Percentiles rank a stretch among this genome's conserved stretches.
phyloP scores from a whole-genome alignment of 805 yeast genomes.

The Candida silvicultrix region DNA sequence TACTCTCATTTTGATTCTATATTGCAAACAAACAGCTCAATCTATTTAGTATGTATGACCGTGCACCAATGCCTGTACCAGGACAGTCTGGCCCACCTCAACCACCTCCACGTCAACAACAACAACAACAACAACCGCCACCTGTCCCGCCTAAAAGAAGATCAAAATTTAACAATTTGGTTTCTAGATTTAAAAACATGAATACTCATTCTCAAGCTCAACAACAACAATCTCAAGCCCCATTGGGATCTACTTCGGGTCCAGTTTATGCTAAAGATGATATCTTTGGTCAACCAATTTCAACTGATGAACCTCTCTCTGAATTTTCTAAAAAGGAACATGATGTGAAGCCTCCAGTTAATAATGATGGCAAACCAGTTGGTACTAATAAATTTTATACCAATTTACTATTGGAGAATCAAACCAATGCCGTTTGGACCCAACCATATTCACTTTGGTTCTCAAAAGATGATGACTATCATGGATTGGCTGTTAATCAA shows the following conservation, averaged over 20 bases:
- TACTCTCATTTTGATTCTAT: not conserved
- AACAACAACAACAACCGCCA: not conserved
- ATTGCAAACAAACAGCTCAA: constrained; percentile 7
- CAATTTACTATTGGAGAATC: constrained; percentile 61
- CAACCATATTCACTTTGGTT: constrained; percentile 78
- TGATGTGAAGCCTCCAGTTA: constrained; percentile 21
- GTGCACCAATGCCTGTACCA: constrained; percentile 27
- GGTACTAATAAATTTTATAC: constrained; percentile 79
- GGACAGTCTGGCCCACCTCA: not conserved
- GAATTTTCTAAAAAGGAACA: constrained; percentile 29
- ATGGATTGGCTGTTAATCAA: constrained; percentile 67
- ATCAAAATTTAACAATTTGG: constrained; percentile 5
- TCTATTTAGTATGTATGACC: constrained; percentile 17
- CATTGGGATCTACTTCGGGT: not conserved
- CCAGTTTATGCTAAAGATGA: constrained; percentile 16
- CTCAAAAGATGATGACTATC: constrained; percentile 37
- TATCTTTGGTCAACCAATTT: constrained; percentile 36
- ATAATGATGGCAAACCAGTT: constrained; percentile 33
- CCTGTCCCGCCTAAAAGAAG: constrained; percentile 1
- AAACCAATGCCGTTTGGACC: constrained; percentile 69
- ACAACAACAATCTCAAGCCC: constrained; percentile 1
- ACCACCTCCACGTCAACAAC: not conserved
- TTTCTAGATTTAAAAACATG: constrained; percentile 11
- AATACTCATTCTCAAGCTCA: constrained; percentile 2
- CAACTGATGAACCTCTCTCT: constrained; percentile 36